Percentiles rank a stretch among this genome's conserved stretches.
Evolutionary conservation across 1,284 basidiomycete species (phyloP).

Genomic region (Entoloma clypeatum): DNA sequence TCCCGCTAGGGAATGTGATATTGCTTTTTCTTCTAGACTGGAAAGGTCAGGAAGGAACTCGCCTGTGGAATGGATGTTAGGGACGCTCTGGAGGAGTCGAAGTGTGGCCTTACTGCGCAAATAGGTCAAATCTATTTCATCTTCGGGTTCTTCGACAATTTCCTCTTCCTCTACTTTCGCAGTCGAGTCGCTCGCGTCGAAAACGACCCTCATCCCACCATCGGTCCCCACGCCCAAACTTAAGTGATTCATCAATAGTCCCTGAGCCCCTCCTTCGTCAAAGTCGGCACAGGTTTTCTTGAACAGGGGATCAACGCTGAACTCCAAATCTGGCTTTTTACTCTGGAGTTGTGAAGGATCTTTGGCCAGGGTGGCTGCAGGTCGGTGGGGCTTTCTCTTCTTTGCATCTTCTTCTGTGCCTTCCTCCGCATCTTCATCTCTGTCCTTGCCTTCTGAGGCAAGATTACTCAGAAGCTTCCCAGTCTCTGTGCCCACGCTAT

Average conservation of each 20-base stretch:
- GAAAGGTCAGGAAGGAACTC: constrained; percentile 71
- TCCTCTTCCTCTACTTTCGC: constrained; percentile 77
- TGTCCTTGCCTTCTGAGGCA: constrained; percentile 59
- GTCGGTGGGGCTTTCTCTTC: constrained; percentile 63
- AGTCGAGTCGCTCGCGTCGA: constrained; percentile 93
- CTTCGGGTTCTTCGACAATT: constrained; percentile 58
- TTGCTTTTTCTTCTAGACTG: constrained; percentile 61
- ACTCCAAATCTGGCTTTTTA: constrained; percentile 94
- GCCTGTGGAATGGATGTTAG: constrained; percentile 27
- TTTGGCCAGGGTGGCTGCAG: constrained; percentile 84
- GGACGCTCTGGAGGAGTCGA: constrained; percentile 2
- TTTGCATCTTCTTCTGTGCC: constrained; percentile 31
- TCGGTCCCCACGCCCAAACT: constrained; percentile 74
- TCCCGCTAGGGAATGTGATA: constrained; percentile 74
- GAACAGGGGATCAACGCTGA: constrained; percentile 95
- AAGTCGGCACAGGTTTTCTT: constrained; percentile 98
- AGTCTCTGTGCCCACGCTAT: constrained; percentile 95
- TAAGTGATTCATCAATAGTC: constrained; percentile 91
- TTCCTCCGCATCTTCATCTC: constrained; percentile 52
- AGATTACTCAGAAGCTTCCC: constrained; percentile 94
- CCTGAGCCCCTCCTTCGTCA: constrained; percentile 96
- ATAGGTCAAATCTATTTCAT: constrained; percentile 65
- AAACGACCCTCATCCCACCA: constrained; percentile 85
- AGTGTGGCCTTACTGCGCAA: constrained; percentile 54
- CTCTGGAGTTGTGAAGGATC: constrained; percentile 76